These are phyloP conservation scores for Pyrenula massariospora DNA, from an alignment of 495 filamentous ascomycete species.

Conservation along the genomic window DNA sequence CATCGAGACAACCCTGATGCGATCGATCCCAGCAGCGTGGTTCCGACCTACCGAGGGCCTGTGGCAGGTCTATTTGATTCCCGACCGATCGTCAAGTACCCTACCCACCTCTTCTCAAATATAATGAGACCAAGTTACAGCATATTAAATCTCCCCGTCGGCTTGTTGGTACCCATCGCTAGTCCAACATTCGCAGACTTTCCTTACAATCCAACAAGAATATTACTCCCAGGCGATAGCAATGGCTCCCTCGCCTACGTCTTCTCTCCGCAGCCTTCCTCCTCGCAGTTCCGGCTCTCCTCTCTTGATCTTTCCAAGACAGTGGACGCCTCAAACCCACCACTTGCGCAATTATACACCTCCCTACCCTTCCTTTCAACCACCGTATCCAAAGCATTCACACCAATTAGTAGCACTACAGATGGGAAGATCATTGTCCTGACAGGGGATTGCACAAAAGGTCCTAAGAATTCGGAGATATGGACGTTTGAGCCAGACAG, in stretches of 20 bases:
- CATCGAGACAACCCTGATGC: not conserved
- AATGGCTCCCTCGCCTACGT: conserved; percentile 45
- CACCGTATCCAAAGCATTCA: conserved; percentile 35
- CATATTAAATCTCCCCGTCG: conserved; percentile 10
- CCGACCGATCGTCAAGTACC: not conserved
- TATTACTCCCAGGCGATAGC: conserved; percentile 43
- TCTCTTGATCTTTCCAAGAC: conserved; percentile 50
- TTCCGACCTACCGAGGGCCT: not conserved
- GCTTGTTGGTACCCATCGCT: conserved; percentile 14
- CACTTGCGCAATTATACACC: conserved; percentile 43
- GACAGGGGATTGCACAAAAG: conserved; percentile 50
- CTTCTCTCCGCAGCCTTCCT: conserved; percentile 37
- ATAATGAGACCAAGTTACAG: not conserved
- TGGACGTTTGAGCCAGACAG: conserved; percentile 44
- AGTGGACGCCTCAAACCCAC: conserved; percentile 37
- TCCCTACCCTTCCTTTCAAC: conserved; percentile 53
- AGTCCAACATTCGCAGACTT: conserved; percentile 26
- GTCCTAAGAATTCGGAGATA: conserved; percentile 25
- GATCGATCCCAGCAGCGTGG: not conserved
- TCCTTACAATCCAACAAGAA: conserved; percentile 65
- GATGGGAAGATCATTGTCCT: conserved; percentile 58
- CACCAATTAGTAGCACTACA: conserved; percentile 45
- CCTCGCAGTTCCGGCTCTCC: conserved; percentile 36
- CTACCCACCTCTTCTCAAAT: not conserved
- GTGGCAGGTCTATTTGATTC: not conserved